Evolutionary conservation across 345 rosid species (phyloP), one percentile per base, ranked within the genome.

Genomic region (Pseudoturritis turrita): DNA sequence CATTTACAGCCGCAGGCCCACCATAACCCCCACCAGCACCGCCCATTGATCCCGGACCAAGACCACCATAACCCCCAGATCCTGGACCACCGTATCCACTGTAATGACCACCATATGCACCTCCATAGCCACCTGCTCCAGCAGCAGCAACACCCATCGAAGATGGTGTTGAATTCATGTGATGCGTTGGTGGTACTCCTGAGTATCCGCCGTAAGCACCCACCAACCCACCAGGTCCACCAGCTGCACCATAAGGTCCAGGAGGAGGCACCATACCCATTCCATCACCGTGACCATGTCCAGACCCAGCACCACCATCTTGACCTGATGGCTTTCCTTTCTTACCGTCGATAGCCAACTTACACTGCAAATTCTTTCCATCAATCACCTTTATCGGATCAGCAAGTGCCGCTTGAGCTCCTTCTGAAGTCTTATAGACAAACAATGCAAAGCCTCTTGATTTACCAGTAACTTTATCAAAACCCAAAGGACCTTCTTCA

Each of bases 401-500:
- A 28, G 79, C 83, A 43, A 92, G 78, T 0, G 98, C 95, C 1
- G 86, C 82, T 23, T 84, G 87, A n/a, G 98, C 96, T 14, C 96
- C 95, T 51, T 87, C 96, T 0, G 83, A 62, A 0, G 88, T 83
- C 87, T 88, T 92, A 22, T 90, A 92, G 3, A 92, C 96, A 76
- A 92, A 92, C 72, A 92, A 70, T 0, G 96, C 95, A 51, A 86
- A 92, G 0, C 98, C 98, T 55, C 81, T 86, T 1, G 96, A 87
- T 56, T 92, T 92, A 41, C 98, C 96, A 3, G 96, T 90, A 79
- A 81, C 80, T 71, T 89, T 89, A 77, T 92, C 98, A 51, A 88
- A 88, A 2, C 98, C 98, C 31, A 92, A 66, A 1, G 98, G 98
- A 11, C 98, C 98, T 70, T 87, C 95, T 55, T 89, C 98, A 26